Conservation (phyloP, 148 eudicot genomes). For the Talinum fruticosum region DNA sequence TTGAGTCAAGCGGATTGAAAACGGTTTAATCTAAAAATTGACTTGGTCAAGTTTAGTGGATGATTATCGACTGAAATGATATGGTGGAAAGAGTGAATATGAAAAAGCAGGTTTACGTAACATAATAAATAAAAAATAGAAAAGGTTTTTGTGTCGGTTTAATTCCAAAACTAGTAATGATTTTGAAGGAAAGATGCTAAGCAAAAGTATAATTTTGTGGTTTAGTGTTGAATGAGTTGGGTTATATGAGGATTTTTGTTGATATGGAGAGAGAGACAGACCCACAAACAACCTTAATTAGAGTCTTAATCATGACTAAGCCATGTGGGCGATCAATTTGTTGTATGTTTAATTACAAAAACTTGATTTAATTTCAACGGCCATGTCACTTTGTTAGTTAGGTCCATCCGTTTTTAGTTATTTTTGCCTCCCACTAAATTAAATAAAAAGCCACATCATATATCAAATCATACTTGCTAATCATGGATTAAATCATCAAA, state of each 20-base stretch:
- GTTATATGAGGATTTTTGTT: neutral
- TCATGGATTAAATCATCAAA: conserved; percentile 1
- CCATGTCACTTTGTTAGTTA: conserved; percentile 10
- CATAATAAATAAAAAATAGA: no score
- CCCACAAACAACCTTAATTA: neutral
- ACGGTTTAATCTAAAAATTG: no score
- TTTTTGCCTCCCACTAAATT: conserved; percentile 1
- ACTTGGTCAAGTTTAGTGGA: no score
- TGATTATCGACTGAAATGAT: no score
- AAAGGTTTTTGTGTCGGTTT: conserved; percentile 16
- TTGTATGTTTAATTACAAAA: neutral
- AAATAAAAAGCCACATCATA: neutral
- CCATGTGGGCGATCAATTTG: conserved; percentile 21
- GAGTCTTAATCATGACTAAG: neutral
- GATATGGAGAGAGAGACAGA: neutral
- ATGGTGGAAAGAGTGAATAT: no score
- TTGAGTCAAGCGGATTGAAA: no score
- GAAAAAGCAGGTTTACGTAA: no score
- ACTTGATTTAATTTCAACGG: conserved; percentile 12
- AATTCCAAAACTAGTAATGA: conserved; percentile 6
- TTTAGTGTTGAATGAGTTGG: neutral
- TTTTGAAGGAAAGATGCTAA: neutral
- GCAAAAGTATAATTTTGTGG: conserved; percentile 4
- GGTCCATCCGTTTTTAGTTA: neutral
- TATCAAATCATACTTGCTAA: neutral